A percentile compares a stretch with the other conserved stretches of the same genome.
Conservation (phyloP, 2,329 filamentous ascomycete species). For the Fusarium sp. region DNA sequence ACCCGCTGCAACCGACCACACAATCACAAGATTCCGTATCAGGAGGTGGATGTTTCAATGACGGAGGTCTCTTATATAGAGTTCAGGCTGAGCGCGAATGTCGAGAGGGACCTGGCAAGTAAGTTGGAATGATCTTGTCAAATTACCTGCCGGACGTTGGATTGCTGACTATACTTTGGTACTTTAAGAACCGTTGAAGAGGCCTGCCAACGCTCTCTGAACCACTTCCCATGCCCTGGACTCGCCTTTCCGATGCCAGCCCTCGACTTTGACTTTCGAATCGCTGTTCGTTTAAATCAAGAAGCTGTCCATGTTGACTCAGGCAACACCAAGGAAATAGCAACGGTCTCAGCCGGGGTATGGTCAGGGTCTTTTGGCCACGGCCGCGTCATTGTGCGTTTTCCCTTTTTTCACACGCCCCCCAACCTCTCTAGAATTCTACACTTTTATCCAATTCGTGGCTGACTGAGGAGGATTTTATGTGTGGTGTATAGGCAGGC, state of each 20-base stretch:
- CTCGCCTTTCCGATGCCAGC: constrained; percentile 57
- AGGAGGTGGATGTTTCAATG: constrained; percentile 36
- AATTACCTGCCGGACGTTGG: not conserved
- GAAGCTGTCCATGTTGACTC: constrained; percentile 55
- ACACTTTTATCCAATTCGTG: constrained; percentile 9
- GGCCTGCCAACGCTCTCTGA: constrained; percentile 49
- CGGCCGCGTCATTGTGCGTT: constrained; percentile 56
- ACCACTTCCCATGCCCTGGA: constrained; percentile 54
- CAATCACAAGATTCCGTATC: constrained; percentile 17
- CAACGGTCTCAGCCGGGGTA: constrained; percentile 56
- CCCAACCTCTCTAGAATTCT: constrained; percentile 7
- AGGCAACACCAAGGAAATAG: constrained; percentile 58
- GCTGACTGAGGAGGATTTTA: constrained; percentile 36
- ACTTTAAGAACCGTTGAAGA: constrained; percentile 48
- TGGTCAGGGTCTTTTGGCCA: constrained; percentile 61
- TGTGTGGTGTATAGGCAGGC: constrained; percentile 46
- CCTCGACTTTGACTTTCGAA: constrained; percentile 60
- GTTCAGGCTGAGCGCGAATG: constrained; percentile 42
- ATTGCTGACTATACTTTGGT: constrained; percentile 33
- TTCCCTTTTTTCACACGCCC: not conserved
- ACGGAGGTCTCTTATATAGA: constrained; percentile 41
- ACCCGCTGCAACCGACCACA: constrained; percentile 16
- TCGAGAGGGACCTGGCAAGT: constrained; percentile 42
- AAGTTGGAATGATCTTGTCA: constrained; percentile 8
- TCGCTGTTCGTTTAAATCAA: constrained; percentile 57